Evolutionary conservation across 257 asterid species (phyloP).

Genomic region (Fraxinus cuspidata): DNA sequence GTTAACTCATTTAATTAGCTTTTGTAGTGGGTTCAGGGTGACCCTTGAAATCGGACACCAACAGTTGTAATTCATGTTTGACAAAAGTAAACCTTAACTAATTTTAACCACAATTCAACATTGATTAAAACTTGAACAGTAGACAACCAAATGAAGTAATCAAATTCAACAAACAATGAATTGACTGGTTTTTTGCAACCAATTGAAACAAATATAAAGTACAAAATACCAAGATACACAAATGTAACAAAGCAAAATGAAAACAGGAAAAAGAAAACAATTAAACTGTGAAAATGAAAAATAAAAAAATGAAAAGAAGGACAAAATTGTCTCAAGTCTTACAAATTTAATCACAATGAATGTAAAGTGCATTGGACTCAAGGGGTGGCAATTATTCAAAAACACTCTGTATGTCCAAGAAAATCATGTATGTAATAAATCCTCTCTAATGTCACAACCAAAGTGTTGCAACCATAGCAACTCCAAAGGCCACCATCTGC

Average conservation of each 20-base stretch:
- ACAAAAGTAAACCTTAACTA: background rate
- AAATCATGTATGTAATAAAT: background rate
- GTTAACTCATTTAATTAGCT: too few species aligned
- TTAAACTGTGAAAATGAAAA: background rate
- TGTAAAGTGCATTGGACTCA: background rate
- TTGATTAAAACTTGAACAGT: background rate
- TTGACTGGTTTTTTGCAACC: background rate
- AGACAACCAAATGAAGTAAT: background rate
- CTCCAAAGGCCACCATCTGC: slow-evolving; percentile 32
- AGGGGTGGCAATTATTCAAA: background rate
- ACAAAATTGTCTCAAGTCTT: background rate
- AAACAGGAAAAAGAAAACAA: background rate
- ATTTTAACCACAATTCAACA: background rate
- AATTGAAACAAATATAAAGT: background rate
- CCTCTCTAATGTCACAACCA: slow-evolving; percentile 31
- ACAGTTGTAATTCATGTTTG: background rate
- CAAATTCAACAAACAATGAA: background rate
- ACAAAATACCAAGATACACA: background rate
- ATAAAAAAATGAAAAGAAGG: background rate
- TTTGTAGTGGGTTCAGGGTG: too few species aligned
- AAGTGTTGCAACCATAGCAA: slow-evolving; percentile 34
- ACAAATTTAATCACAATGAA: background rate
- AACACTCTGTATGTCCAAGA: background rate
- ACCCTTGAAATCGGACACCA: too few species aligned
- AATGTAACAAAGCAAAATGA: background rate